These are phyloP conservation scores for Phytophthora meadii DNA, from an alignment of 352 stramenopile genomes.

Conservation along the genomic window DNA sequence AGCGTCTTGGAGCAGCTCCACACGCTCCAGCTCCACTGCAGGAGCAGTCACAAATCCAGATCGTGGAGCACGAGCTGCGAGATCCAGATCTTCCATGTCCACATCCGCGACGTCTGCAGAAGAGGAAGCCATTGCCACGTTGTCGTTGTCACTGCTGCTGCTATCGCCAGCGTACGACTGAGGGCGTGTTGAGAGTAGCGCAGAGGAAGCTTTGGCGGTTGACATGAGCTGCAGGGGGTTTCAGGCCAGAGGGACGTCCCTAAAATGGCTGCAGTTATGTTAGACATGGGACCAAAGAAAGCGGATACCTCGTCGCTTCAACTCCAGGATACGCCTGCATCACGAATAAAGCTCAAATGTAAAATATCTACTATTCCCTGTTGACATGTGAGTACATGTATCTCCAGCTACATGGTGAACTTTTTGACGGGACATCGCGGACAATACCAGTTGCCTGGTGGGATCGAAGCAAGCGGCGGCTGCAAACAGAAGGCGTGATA, in stretches of 20 bases:
- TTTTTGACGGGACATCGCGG: constrained; percentile 67
- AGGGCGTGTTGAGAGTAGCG: constrained; percentile 20
- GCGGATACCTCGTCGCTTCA: constrained; percentile 1
- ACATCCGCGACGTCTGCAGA: constrained; percentile 19
- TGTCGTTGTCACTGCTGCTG: constrained; percentile 22
- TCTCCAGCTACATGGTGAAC: constrained; percentile 34
- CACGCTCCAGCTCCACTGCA: constrained; percentile 47
- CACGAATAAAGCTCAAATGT: constrained; percentile 11
- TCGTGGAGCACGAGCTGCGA: constrained; percentile 26
- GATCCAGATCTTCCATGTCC: constrained; percentile 37
- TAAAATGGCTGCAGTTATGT: constrained; percentile 32
- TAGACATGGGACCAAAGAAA: constrained; percentile 1
- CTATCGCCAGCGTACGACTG: constrained; percentile 19
- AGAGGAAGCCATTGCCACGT: constrained; percentile 8
- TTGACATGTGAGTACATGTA: constrained; percentile 25
- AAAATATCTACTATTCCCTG: constrained; percentile 12
- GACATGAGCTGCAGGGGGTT: constrained; percentile 26
- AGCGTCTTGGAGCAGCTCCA: constrained; percentile 42
- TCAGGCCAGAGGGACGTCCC: constrained; percentile 22
- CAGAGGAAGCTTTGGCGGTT: constrained; percentile 23
- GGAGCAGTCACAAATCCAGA: constrained; percentile 45
- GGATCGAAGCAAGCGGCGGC: constrained; percentile 67
- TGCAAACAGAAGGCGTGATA: constrained; percentile 87
- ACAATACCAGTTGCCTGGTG: constrained; percentile 84
- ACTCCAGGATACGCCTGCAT: constrained; percentile 6